Base-by-base conservation (phyloP, 129 eudicot species). In the Solidago caesia region DNA sequence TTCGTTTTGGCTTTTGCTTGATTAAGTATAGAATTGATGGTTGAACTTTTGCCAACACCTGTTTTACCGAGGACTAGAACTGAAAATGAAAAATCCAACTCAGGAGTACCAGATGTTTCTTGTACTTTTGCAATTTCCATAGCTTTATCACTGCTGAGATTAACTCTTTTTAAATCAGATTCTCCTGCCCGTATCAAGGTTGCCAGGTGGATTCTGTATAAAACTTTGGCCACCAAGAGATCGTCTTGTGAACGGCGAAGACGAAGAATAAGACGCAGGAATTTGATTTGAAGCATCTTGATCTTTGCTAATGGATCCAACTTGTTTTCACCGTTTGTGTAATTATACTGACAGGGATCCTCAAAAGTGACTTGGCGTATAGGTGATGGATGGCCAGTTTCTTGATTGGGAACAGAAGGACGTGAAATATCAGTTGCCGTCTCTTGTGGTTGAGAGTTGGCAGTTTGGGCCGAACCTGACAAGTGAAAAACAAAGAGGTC, bases 11-110 rank as follows among this genome's bases (percentile, higher is more conserved):
- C 89, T 85, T 89, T 95, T 25, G 82, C 68, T 79, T 91, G 89
- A 74, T 88, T 83, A 65, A 95, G 88, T 67, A 95, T 82, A 47
- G 99, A 91, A 79, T 95, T 95, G 53, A 95, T 95, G 9, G 97
- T 95, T 45, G 97, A 92, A 78, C 99, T 95, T 75, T 95, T 95
- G 70, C 99, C 99, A 41, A 89, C 92, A 12, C 99, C 99, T 33
- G 94, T 95, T 77, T 72, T 91, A 14, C 99, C 99, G 65, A 95
- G 75, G 73, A 95, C 92, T 57, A 95, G 92, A 66, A 95, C 75
- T 42, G 82, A 80, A 44, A 95, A 76, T 10, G 95, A 82, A 79
- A 95, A 91, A 75, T 91, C 92, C 78, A 91, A 80, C 64, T 82
- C 83, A 4, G 91, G 94, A 16, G 42, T 69, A 59, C 91, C 86